Evolutionary conservation across 176 grass and related monocot genomes (phyloP).

Genomic region (Rhynchospora tenuis): DNA sequence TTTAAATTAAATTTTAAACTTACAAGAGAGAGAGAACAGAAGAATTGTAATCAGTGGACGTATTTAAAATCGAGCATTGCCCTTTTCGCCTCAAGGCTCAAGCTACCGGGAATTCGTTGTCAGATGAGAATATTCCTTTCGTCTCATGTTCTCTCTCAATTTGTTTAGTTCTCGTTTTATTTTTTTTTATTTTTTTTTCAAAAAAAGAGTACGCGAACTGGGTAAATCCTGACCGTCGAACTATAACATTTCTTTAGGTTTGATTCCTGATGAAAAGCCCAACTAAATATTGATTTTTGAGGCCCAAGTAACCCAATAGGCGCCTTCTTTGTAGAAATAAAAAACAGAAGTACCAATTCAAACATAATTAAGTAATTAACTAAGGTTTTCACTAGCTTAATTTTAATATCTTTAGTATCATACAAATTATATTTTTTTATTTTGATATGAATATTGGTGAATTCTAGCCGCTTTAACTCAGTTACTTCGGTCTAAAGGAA

Average conservation of each 20-base stretch:
- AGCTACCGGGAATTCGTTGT: background rate
- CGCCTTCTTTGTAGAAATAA: background rate
- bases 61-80: background rate
- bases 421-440: too few species aligned
- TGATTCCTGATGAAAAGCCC: background rate
- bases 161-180: background rate
- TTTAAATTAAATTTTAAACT: background rate
- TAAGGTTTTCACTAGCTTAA: too few species aligned
- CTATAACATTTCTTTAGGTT: background rate
- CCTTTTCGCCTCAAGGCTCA: background rate
- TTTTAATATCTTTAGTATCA: too few species aligned
- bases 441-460: too few species aligned
- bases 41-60: background rate
- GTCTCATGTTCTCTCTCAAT: background rate
- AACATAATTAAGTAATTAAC: too few species aligned
- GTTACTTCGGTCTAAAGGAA: background rate
- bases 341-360: too few species aligned
- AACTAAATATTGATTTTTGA: background rate
- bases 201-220: background rate
- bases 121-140: background rate
- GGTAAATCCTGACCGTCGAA: background rate
- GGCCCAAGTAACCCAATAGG: background rate
- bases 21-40: background rate
- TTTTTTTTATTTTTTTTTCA: background rate
- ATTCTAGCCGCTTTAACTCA: background rate